Evolutionary conservation across 108 stramenopile species (phyloP).

Genomic region (Tribonema minus): DNA sequence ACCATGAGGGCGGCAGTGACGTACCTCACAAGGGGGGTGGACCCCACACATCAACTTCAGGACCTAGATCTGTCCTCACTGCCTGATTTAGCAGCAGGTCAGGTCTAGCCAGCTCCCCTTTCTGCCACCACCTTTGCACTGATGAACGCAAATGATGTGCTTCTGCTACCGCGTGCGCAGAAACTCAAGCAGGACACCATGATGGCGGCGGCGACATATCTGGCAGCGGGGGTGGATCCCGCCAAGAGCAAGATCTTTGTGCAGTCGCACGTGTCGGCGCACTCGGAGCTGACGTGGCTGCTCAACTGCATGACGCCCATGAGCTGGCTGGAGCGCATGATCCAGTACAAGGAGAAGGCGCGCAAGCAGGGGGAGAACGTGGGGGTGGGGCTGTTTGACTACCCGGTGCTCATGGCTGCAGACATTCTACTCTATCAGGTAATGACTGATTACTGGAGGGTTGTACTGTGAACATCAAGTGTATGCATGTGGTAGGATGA

Average conservation of each 20-base stretch:
- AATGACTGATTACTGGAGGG: neutral
- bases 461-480: no score
- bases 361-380: slow-evolving; percentile 70
- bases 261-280: slow-evolving; percentile 79
- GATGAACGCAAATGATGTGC: neutral
- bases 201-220: slow-evolving; percentile 47
- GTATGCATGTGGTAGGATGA: no score
- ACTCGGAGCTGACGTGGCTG: slow-evolving; percentile 96
- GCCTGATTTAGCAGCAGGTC: no score
- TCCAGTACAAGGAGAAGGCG: slow-evolving; percentile 98
- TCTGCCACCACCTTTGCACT: no score
- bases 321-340: slow-evolving; percentile 99
- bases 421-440: slow-evolving; percentile 87
- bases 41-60: no score
- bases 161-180: neutral
- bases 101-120: no score
- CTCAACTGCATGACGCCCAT: slow-evolving; percentile 92
- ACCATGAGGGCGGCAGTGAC: slow-evolving; percentile 38
- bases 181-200: slow-evolving; percentile 42
- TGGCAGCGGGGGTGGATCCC: slow-evolving; percentile 55
- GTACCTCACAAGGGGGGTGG: slow-evolving; percentile 52
- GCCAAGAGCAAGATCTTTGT: slow-evolving; percentile 56
- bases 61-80: no score
- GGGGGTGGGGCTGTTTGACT: slow-evolving; percentile 78
- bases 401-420: slow-evolving; percentile 97